Conservation (phyloP, 23 red algal species). For the Agarophyton chilense region DNA sequence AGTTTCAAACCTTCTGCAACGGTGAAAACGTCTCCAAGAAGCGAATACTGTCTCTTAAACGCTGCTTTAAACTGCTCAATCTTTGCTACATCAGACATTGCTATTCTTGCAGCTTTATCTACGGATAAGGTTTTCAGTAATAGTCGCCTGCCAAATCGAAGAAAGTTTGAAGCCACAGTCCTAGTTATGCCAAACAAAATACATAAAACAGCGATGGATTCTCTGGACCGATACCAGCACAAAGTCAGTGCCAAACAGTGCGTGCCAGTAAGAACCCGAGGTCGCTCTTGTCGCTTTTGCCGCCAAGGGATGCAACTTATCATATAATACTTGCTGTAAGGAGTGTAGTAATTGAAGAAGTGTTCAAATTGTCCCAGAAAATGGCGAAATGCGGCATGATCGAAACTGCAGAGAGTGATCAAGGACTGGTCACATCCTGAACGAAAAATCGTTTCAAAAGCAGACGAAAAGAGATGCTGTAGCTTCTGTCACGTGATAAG, state of each 20-base stretch:
- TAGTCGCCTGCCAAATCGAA: neutral
- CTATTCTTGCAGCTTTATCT: neutral
- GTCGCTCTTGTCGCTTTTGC: no score
- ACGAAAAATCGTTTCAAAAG: no score
- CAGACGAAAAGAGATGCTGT: no score
- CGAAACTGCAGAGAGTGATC: no score
- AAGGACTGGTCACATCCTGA: no score
- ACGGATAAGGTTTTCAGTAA: neutral
- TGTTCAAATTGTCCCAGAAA: no score
- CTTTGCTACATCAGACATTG: neutral
- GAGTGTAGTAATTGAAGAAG: no score
- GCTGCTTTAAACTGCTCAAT: neutral
- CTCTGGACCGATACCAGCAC: neutral
- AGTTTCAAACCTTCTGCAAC: slow-evolving; percentile 9
- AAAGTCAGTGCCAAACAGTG: neutral
- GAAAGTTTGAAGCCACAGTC: neutral
- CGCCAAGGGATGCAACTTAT: no score
- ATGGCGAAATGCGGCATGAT: no score
- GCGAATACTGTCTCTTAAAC: neutral
- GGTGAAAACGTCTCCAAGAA: neutral
- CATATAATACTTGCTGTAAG: no score
- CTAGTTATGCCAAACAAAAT: neutral
- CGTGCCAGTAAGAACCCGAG: neutral
- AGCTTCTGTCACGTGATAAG: no score
- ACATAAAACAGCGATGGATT: neutral